Base-by-base conservation (phyloP, 176 grass and related monocot genomes). In the Areca catechu region DNA sequence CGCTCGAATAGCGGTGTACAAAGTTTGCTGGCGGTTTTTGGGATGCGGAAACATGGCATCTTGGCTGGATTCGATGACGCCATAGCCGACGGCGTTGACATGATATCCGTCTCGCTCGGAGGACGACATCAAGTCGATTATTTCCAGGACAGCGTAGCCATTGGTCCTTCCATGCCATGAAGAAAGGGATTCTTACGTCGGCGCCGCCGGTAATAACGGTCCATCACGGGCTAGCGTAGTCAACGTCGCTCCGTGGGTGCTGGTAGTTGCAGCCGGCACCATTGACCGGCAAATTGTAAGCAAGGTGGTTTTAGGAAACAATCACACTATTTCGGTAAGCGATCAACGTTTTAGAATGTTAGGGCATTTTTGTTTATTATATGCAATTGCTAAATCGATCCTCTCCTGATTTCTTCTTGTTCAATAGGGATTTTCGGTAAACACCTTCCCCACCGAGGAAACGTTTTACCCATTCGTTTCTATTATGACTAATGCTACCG, bases 1-100 rank as follows among this genome's bases (percentile, higher is more conserved):
- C 3, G 79, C 79, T 15, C 49, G 79, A 22, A 24, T 82, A 16
- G 79, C 67, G 10, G 18, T 71, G 14, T 82, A 82, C 54, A 82
- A 82, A 29, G 73, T 76, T 14, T 82, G 62, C 48, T 67, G 63
- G 68, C 14, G 20, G 0, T 17, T 23, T 19, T n/a, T n/a, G n/a
- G 9, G 5, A 15, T 82, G 79, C 54, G 12, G 23, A 15, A 61
- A 61, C 60, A 52, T 2, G 61, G 61, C 79, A 67, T 82, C 23
- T 68, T 82, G n/a, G 73, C 79, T 0, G 79, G 49, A 2, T 76
- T 71, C 55, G 79, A 82, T 24, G 61, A 82, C 22, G 79, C 79
- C 5, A 65, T 82, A 24, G 72, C 55, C 18, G 79, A 82, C 56
- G 73, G 79, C n/a, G 72, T 82, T 14, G 79, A 82, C 67, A 3